These are phyloP conservation scores for Lachancea nothofagi DNA, from an alignment of 805 yeast species.

Conservation along the genomic window DNA sequence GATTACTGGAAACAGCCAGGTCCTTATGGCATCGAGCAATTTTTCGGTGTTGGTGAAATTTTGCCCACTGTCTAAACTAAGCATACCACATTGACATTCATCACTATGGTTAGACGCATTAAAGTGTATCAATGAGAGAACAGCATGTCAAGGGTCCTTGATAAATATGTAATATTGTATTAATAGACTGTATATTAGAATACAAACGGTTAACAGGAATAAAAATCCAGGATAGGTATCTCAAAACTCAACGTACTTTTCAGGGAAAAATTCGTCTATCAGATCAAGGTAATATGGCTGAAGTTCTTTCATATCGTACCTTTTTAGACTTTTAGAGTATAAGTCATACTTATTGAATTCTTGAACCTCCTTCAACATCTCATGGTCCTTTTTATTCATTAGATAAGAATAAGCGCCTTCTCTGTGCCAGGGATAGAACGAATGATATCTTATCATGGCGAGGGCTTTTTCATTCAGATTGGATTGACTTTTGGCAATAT, in stretches of 20 bases:
- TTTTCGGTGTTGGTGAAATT: conserved; percentile 54
- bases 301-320: conserved; percentile 44
- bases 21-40: conserved; percentile 76
- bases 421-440: conserved; percentile 73
- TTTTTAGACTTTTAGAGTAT: conserved; percentile 54
- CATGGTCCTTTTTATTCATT: conserved; percentile 57
- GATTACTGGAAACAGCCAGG: conserved; percentile 90
- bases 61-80: no score
- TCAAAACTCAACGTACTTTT: conserved; percentile 49
- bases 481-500: conserved; percentile 59
- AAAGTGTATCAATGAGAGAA: no score
- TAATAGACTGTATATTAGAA: conserved; percentile 6
- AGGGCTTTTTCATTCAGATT: conserved; percentile 59
- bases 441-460: conserved; percentile 71
- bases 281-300: conserved; percentile 56
- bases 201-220: no score
- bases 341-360: conserved; percentile 65
- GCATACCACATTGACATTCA: no score
- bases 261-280: conserved; percentile 64
- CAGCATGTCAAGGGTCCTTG: background rate
- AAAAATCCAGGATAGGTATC: background rate
- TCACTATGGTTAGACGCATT: no score
- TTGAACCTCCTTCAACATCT: conserved; percentile 57
- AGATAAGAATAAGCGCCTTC: conserved; percentile 60
- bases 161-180: conserved; percentile 4